These are phyloP conservation scores for Yamadazyma conglobata DNA, from an alignment of 1,139 yeast species.

Conservation along the genomic window DNA sequence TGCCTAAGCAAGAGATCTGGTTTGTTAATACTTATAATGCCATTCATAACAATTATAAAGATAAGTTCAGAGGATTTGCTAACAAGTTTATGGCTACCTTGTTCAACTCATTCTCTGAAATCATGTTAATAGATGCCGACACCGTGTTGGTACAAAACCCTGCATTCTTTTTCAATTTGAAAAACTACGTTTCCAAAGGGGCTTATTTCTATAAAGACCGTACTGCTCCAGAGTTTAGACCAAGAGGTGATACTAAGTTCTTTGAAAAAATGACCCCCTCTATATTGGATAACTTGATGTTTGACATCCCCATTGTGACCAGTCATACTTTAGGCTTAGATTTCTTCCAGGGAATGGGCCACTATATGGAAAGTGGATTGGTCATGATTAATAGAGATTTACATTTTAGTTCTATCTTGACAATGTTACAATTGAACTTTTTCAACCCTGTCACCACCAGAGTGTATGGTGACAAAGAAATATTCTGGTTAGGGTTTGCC, in stretches of 20 bases:
- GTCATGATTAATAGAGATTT: slow-evolving; percentile 25
- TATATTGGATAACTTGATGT: slow-evolving; percentile 25
- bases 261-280: slow-evolving; percentile 30
- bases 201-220: slow-evolving; percentile 33
- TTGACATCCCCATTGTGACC: slow-evolving; percentile 29
- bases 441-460: slow-evolving; percentile 22
- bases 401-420: slow-evolving; percentile 27
- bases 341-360: slow-evolving; percentile 29
- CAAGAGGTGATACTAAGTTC: slow-evolving; percentile 21
- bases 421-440: slow-evolving; percentile 29
- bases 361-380: slow-evolving; percentile 34
- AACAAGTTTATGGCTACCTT: slow-evolving; percentile 32
- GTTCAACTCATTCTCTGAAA: slow-evolving; percentile 35
- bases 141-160: slow-evolving; percentile 30
- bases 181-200: slow-evolving; percentile 24
- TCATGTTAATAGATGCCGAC: slow-evolving; percentile 34
- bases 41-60: slow-evolving; percentile 22
- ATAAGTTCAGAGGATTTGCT: slow-evolving; percentile 24
- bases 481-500: slow-evolving; percentile 34
- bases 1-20: slow-evolving; percentile 36
- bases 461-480: slow-evolving; percentile 34
- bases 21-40: slow-evolving; percentile 30
- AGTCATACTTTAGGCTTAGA: slow-evolving; percentile 19
- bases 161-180: slow-evolving; percentile 25
- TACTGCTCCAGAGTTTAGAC: slow-evolving; percentile 27